These are phyloP conservation scores for Mycosphaerella sp. DNA, from an alignment of 2,329 filamentous ascomycete species.

Conservation along the genomic window DNA sequence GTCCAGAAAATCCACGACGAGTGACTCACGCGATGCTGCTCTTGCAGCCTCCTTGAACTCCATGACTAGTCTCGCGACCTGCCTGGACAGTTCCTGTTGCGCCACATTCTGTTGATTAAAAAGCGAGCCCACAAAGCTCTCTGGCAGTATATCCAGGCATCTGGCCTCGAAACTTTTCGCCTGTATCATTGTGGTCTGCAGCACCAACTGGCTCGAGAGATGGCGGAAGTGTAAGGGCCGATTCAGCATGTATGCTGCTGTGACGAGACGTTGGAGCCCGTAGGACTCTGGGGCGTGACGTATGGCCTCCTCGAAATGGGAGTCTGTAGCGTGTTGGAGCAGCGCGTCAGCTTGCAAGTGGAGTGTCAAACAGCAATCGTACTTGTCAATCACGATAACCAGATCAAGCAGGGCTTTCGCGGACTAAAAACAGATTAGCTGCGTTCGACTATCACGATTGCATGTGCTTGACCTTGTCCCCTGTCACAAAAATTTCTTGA, in stretches of 20 bases:
- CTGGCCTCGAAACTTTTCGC: not conserved
- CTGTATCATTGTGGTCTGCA: not conserved
- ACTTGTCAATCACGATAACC: conserved; percentile 16
- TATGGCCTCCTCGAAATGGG: not conserved
- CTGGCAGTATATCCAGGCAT: conserved; percentile 7
- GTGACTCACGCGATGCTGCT: not conserved
- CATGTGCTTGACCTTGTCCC: not conserved
- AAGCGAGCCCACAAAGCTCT: not conserved
- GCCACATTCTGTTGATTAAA: not conserved
- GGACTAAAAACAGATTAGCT: not conserved
- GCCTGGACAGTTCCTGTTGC: not conserved
- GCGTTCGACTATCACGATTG: too few relatives aligned
- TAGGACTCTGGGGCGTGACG: not conserved
- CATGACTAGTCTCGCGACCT: not conserved
- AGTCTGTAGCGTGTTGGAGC: not conserved
- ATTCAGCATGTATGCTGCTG: conserved; percentile 13
- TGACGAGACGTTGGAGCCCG: not conserved
- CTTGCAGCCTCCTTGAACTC: not conserved
- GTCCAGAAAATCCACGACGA: not conserved
- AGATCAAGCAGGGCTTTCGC: conserved; percentile 5
- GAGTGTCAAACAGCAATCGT: conserved; percentile 10
- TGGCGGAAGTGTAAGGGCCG: conserved; percentile 9
- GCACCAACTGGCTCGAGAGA: conserved; percentile 11
- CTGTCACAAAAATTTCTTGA: not conserved
- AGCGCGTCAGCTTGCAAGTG: not conserved